phyloP scores from a whole-genome alignment of 176 grass and related monocot genomes.

The Triticum timopheevii region DNA sequence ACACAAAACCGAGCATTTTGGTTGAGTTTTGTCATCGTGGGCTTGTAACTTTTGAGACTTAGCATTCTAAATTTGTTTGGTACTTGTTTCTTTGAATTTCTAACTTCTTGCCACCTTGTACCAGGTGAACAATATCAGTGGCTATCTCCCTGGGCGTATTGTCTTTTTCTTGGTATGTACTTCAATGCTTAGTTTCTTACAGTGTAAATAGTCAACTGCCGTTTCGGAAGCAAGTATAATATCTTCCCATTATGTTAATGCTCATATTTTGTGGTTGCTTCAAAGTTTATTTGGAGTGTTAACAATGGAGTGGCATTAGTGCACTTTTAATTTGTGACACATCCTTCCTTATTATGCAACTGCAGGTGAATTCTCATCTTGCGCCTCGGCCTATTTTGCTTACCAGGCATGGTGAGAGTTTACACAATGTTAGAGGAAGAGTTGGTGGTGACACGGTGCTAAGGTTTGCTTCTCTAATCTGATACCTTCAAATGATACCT shows the following conservation, averaged over 20 bases:
- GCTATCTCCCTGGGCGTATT: conserved; percentile 97
- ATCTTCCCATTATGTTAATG: neutral
- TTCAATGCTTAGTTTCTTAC: conserved; percentile 3
- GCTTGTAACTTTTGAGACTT: conserved; percentile 12
- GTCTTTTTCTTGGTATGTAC: conserved; percentile 95
- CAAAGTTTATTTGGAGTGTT: conserved; percentile 1
- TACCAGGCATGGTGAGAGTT: conserved; percentile 97
- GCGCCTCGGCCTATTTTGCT: conserved; percentile 92
- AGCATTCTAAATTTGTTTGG: neutral
- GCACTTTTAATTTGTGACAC: neutral
- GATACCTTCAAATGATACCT: conserved; percentile 16
- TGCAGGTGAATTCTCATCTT: conserved; percentile 98
- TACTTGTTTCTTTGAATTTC: conserved; percentile 13
- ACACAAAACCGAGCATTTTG: neutral
- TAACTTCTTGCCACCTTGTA: conserved; percentile 24
- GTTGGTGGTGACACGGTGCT: conserved; percentile 93
- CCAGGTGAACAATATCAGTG: conserved; percentile 98
- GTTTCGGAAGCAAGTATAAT: conserved; percentile 9
- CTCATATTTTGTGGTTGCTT: neutral
- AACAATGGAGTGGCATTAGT: neutral
- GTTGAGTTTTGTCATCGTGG: neutral
- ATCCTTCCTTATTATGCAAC: conserved; percentile 19
- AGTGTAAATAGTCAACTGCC: neutral
- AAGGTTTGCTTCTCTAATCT: conserved; percentile 61
- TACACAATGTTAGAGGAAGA: conserved; percentile 92